Percentiles rank a stretch among this genome's conserved stretches.
Conservation (phyloP, 768 basidiomycete species). For the Tephrocybe sp. region DNA sequence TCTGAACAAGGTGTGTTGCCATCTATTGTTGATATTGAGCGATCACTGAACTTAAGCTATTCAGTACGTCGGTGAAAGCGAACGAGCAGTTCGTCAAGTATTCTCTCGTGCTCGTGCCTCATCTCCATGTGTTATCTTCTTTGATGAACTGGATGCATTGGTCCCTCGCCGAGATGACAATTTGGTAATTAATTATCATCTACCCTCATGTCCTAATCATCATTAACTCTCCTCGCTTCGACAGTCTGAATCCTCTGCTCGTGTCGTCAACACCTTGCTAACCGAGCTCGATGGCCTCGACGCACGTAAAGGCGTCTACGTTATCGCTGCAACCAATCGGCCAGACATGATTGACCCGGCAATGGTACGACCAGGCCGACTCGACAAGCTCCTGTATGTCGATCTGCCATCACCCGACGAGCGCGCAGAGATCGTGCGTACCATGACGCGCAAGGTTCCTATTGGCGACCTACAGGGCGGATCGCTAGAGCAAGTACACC, state of each 20-base stretch:
- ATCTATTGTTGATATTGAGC: neutral
- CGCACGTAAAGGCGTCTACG: slow-evolving; percentile 81
- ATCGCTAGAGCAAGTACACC: slow-evolving; percentile 19
- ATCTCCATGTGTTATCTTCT: slow-evolving; percentile 92
- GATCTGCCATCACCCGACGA: slow-evolving; percentile 76
- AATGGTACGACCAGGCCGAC: slow-evolving; percentile 93
- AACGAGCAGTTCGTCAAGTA: slow-evolving; percentile 90
- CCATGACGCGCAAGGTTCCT: slow-evolving; percentile 71
- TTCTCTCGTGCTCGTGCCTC: slow-evolving; percentile 93
- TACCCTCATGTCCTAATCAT: neutral
- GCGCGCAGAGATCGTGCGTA: slow-evolving; percentile 80
- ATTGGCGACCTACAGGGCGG: slow-evolving; percentile 33
- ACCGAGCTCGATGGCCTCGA: slow-evolving; percentile 94
- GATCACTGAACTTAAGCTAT: neutral
- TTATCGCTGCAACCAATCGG: slow-evolving; percentile 92
- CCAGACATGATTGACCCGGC: slow-evolving; percentile 98
- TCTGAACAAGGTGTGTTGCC: slow-evolving; percentile 78
- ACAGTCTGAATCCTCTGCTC: slow-evolving; percentile 89
- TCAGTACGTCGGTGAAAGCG: slow-evolving; percentile 97
- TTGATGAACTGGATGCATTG: slow-evolving; percentile 91
- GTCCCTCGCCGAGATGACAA: slow-evolving; percentile 89
- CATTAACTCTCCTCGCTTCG: neutral
- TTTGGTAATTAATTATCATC: slow-evolving; percentile 50
- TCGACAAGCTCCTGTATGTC: slow-evolving; percentile 93
- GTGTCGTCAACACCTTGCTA: slow-evolving; percentile 91